Evolutionary conservation across 2,329 filamentous ascomycete species (phyloP).

Genomic region (Venturia nashicola): DNA sequence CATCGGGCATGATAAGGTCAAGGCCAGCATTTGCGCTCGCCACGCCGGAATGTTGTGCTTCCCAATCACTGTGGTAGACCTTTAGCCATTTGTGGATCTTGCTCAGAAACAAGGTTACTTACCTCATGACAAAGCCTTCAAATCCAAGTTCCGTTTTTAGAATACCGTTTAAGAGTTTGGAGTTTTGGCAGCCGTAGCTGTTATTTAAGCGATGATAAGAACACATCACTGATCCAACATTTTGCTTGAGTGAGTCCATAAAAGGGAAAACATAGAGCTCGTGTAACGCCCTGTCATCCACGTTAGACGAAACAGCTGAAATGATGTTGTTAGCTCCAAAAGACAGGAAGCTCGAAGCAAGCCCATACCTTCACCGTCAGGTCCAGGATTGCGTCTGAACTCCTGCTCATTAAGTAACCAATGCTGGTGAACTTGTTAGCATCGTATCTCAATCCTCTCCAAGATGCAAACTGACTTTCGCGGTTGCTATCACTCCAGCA

Average conservation of each 20-base stretch:
- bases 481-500: neutral
- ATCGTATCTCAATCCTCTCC: too few relatives aligned
- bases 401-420: conserved; percentile 17
- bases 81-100: conserved; percentile 18
- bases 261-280: conserved; percentile 22
- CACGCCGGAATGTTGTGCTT: neutral
- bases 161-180: conserved; percentile 45
- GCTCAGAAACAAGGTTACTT: conserved; percentile 19
- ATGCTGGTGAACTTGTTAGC: neutral
- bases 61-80: conserved; percentile 14
- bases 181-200: conserved; percentile 39
- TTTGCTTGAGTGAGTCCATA: conserved; percentile 15
- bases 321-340: neutral
- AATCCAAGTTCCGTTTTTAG: conserved; percentile 48
- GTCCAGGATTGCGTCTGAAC: conserved; percentile 11
- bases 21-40: conserved; percentile 8
- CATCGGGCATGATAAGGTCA: neutral
- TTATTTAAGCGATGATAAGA: conserved; percentile 22
- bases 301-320: conserved; percentile 11
- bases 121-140: conserved; percentile 16
- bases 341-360: neutral
- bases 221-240: conserved; percentile 22
- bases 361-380: conserved; percentile 10
- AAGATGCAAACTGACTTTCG: neutral
- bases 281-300: conserved; percentile 18